Evolutionary conservation across 768 basidiomycete genomes (phyloP).

Genomic region (Lenzites betulinus): DNA sequence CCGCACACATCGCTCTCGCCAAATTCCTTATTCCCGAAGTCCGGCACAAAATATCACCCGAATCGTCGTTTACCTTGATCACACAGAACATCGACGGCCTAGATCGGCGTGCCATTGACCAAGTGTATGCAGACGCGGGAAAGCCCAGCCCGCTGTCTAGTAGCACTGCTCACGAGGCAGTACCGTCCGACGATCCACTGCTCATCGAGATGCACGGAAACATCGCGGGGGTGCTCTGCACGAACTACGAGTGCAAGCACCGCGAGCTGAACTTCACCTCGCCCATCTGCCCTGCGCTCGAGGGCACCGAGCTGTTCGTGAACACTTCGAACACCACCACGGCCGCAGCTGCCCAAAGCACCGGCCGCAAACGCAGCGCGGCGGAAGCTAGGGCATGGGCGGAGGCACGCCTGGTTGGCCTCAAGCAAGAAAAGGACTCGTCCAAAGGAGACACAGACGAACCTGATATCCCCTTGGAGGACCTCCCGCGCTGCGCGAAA

Average conservation of each 20-base stretch:
- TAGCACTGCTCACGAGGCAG: no score
- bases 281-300: conserved; percentile 23
- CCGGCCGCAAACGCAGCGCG: conserved; percentile 1
- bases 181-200: background rate
- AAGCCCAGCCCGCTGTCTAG: conserved; percentile 5
- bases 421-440: background rate
- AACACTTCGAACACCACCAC: conserved; percentile 30
- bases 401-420: conserved; percentile 1
- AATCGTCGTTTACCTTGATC: conserved; percentile 48
- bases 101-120: conserved; percentile 40
- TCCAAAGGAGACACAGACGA: conserved; percentile 1
- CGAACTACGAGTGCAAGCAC: conserved; percentile 38
- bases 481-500: conserved; percentile 34
- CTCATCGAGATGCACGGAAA: conserved; percentile 62
- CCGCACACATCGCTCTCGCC: conserved; percentile 57
- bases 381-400: conserved; percentile 10
- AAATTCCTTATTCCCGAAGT: conserved; percentile 39
- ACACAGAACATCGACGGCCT: conserved; percentile 65
- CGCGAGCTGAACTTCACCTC: conserved; percentile 37
- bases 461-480: conserved; percentile 26
- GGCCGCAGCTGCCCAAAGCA: background rate
- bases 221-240: conserved; percentile 52
- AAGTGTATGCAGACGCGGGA: background rate
- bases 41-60: conserved; percentile 42
- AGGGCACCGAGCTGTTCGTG: conserved; percentile 28